These are phyloP conservation scores for Boletellus emodensis DNA, from an alignment of 768 basidiomycete species.

Conservation along the genomic window DNA sequence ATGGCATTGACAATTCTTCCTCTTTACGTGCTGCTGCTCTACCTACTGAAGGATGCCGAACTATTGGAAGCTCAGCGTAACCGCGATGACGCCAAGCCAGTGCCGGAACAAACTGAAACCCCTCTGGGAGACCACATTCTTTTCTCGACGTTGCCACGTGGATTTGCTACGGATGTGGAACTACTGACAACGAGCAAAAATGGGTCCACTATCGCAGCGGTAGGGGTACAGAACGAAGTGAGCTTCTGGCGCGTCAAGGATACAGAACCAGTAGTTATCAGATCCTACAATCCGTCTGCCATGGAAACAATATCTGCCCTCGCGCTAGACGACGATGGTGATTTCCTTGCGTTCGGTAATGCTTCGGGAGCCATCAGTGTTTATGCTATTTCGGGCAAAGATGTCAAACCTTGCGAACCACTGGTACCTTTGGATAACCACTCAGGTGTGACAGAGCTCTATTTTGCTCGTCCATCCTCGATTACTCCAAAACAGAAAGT, in stretches of 20 bases:
- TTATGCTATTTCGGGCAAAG: constrained; percentile 50
- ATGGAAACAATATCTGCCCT: constrained; percentile 55
- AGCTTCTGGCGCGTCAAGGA: constrained; percentile 58
- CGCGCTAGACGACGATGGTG: constrained; percentile 57
- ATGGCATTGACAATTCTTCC: constrained; percentile 71
- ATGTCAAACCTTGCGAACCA: constrained; percentile 37
- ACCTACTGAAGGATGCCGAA: constrained; percentile 88
- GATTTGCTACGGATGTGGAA: constrained; percentile 79
- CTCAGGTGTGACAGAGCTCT: constrained; percentile 52
- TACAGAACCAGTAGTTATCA: constrained; percentile 42
- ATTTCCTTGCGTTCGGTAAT: constrained; percentile 69
- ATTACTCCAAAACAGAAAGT: constrained; percentile 13
- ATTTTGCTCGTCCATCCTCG: constrained; percentile 34
- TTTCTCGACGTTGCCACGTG: constrained; percentile 75
- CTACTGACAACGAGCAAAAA: constrained; percentile 68
- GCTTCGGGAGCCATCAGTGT: constrained; percentile 58
- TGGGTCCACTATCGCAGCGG: constrained; percentile 61
- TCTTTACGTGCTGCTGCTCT: constrained; percentile 75
- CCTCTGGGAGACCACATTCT: constrained; percentile 43
- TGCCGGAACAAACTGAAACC: constrained; percentile 21
- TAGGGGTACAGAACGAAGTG: constrained; percentile 77
- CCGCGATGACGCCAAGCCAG: constrained; percentile 43
- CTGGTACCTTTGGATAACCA: constrained; percentile 40
- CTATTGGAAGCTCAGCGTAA: constrained; percentile 82
- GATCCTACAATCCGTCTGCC: constrained; percentile 41